Conservation (phyloP, 768 basidiomycete genomes). For the Austroboletus eburneus region DNA sequence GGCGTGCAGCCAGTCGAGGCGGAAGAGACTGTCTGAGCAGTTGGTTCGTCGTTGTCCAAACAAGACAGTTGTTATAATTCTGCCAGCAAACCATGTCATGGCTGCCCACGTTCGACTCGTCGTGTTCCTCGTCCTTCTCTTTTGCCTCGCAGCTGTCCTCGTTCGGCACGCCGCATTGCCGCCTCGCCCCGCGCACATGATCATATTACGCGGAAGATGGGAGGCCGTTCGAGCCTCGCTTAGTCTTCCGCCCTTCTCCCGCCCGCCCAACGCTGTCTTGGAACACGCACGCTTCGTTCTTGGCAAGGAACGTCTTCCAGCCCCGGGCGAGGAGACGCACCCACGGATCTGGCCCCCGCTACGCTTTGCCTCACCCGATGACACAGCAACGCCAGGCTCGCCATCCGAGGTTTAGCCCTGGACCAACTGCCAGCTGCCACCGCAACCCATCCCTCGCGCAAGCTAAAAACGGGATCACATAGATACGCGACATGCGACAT, state of each 20-base stretch:
- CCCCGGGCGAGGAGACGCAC: too few species aligned
- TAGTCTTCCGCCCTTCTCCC: slow-evolving; percentile 18
- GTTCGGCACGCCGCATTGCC: slow-evolving; percentile 10
- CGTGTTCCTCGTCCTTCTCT: slow-evolving; percentile 20
- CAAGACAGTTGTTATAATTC: too few species aligned
- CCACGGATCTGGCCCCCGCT: too few species aligned
- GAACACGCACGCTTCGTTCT: slow-evolving; percentile 25
- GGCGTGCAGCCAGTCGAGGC: slow-evolving; percentile 45
- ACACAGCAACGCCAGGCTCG: background rate
- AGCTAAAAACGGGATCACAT: too few species aligned
- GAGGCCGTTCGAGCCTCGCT: slow-evolving; percentile 28
- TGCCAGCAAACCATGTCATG: slow-evolving; percentile 26
- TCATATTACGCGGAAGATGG: slow-evolving; percentile 36
- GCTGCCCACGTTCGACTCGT: slow-evolving; percentile 12
- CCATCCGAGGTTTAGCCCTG: background rate
- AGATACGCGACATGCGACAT: too few species aligned
- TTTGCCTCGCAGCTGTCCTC: slow-evolving; percentile 22
- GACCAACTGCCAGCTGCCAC: too few species aligned
- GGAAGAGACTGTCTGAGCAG: slow-evolving; percentile 30
- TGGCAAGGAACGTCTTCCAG: slow-evolving; percentile 8
- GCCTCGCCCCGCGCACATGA: too few species aligned
- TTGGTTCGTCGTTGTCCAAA: too few species aligned
- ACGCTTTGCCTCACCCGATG: background rate
- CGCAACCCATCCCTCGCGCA: too few species aligned
- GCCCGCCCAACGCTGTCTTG: too few species aligned